Conservation (phyloP, 2,329 filamentous ascomycete species). For the Bipolaris zeicola region DNA sequence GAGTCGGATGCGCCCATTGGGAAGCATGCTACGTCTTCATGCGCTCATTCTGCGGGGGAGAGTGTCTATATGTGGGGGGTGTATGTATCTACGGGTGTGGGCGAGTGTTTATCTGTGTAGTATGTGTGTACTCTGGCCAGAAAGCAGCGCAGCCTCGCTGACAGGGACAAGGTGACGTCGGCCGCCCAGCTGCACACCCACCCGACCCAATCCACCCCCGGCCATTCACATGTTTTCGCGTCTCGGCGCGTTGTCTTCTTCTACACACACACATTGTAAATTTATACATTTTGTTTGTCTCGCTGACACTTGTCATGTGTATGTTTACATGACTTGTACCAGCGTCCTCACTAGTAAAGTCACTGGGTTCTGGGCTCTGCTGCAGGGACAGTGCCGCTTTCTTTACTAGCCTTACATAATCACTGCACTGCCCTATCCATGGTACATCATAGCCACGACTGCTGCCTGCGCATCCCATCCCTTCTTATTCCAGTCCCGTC, state of each 20-base stretch:
- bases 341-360: too few species aligned
- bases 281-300: neutral
- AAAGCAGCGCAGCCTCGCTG: conserved; percentile 13
- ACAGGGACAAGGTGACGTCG: conserved; percentile 25
- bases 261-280: neutral
- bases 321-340: too few species aligned
- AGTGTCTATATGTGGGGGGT: too few species aligned
- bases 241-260: conserved; percentile 1
- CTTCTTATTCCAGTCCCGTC: neutral
- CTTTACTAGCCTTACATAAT: neutral
- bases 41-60: conserved; percentile 21
- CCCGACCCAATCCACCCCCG: conserved; percentile 2
- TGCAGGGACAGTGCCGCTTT: neutral
- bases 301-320: neutral
- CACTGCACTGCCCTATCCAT: neutral
- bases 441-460: neutral
- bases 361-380: neutral
- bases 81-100: too few species aligned
- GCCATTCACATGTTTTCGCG: conserved; percentile 33
- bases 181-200: conserved; percentile 18
- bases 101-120: neutral
- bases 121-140: conserved; percentile 3
- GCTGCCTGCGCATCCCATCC: neutral
- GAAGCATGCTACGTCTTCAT: conserved; percentile 41
- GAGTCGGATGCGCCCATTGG: conserved; percentile 97